Base-by-base conservation (phyloP, 148 eudicot genomes). In the Vaccinium darrowii region DNA sequence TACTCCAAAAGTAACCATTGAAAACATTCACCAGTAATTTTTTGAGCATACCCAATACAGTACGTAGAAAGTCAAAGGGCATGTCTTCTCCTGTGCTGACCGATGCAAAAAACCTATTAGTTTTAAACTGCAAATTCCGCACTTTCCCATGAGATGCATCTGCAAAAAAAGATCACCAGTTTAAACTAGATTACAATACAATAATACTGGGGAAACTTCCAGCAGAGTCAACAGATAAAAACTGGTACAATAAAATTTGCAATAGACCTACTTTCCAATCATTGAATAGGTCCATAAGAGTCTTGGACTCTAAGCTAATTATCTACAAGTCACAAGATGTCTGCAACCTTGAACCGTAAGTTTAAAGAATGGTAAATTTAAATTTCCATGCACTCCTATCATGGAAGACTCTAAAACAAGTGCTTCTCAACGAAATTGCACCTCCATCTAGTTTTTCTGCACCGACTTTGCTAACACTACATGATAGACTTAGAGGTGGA, bases 1-100 rank as follows among this genome's bases (percentile, higher is more conserved):
- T 49, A 47, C 54, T 65, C 79, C 19, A 83, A 74, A 5, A 15
- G 77, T 36, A 75, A 83, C 21, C 36, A 74, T 8, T 57, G n/a
- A 54, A 83, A 21, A 54, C 43, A 8, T 84, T 74, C 43, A 49
- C 7, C n/a, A n/a, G 10, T 18, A 21, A 39, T 65, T 27, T 52
- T 52, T 54, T 78, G 67, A 81, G 60, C 90, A 88, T 92, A 94
- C 99, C 99, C 77, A 92, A 85, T 86, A 94, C 79, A 73, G 89
- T 90, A 33, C 88, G 93, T 39, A 96, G 76, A 84, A 96, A 94
- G 88, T 96, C 94, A 86, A 96, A 92, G 78, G 98, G 97, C 74
- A 92, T 93, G 54, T 93, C 94, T 86, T 96, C 97, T 84, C 86
- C 87, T 4, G 84, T 43, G 87, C 89, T 91, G 77, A 91, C 91